Evolutionary conservation across 352 stramenopile genomes (phyloP), one percentile per base, ranked within the genome.

Genomic region (Globisporangium canariense): DNA sequence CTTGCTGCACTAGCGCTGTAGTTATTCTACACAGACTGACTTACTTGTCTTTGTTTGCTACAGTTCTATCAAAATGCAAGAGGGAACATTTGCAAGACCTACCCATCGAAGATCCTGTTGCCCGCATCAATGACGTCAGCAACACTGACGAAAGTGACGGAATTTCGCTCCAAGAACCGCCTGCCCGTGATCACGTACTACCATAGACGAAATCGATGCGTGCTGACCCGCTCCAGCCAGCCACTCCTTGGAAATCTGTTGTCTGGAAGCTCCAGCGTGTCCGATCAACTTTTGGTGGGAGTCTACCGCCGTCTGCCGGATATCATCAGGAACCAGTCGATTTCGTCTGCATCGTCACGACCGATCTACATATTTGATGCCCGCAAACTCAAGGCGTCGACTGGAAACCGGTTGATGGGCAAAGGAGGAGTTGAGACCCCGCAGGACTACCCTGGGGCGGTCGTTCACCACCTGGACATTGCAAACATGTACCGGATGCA

Each of bases 401-500:
- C 88, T 11, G 93, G 86, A 13, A 98, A 98, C 65, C 75, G 87
- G 7, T 74, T 96, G 11, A 93, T 96, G 75, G 93, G 93, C 7
- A 97, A 97, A 71, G 93, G 93, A 46, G 90, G 83, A 25, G 93
- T 98, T 3, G 93, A 97, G 62, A 89, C 85, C 0, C 73, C 84
- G 8, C 85, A 92, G 62, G 83, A 96, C 62, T 95, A 95, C 45
- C 73, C 75, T 10, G 87, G 86, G 5, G 86, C 88, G 1, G 78
- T 89, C 32, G 66, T 98, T 16, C 74, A 88, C 28, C 93, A 96
- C 58, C 71, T 97, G 47, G 85, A 96, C 57, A 97, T 98, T 58
- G 79, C 86, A 16, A 98, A 98, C 74, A 98, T 98, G 80, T 97
- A 98, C 65, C 90, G 84, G 2, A 95, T 98, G 82, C 85, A 93